Percentiles rank a stretch among this genome's conserved stretches.
Conservation (phyloP, 306 rosid genomes). For the Prunus campanulata region DNA sequence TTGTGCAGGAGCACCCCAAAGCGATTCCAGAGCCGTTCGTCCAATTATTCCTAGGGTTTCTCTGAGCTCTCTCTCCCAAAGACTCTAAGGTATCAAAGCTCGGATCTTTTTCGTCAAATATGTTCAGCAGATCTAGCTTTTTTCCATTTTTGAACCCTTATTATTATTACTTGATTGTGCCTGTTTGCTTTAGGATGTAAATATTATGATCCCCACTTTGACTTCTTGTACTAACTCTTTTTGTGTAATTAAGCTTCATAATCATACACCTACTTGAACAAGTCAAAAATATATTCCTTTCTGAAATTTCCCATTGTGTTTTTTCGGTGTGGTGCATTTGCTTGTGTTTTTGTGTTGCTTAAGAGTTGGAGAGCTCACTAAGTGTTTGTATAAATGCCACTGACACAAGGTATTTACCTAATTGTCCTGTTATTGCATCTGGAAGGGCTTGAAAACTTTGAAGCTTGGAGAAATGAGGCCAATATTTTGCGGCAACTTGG, state of each 20-base stretch:
- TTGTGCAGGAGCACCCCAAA: background rate
- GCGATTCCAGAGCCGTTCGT: background rate
- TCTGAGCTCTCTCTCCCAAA: background rate
- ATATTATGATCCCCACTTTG: background rate
- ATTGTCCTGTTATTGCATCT: background rate
- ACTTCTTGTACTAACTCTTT: background rate
- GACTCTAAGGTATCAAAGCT: slow-evolving; percentile 38
- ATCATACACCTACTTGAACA: background rate
- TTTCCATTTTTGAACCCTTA: background rate
- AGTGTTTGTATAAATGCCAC: background rate
- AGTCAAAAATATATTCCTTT: slow-evolving; percentile 1
- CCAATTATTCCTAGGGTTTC: slow-evolving; percentile 19
- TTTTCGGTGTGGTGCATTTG: slow-evolving; percentile 7
- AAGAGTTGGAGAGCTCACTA: background rate
- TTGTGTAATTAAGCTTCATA: background rate
- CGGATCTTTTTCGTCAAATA: background rate
- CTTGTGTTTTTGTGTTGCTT: background rate
- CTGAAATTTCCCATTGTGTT: background rate
- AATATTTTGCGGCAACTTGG: slow-evolving; percentile 72
- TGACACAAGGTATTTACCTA: background rate
- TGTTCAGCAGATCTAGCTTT: slow-evolving; percentile 22
- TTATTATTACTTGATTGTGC: background rate
- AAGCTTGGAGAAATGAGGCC: slow-evolving; percentile 54
- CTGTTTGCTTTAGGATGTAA: background rate
- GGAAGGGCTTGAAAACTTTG: slow-evolving; percentile 25